Evolutionary conservation across 1,284 basidiomycete genomes (phyloP), one percentile per base, ranked within the genome.

Genomic region (Pseudozyma flocculosa): DNA sequence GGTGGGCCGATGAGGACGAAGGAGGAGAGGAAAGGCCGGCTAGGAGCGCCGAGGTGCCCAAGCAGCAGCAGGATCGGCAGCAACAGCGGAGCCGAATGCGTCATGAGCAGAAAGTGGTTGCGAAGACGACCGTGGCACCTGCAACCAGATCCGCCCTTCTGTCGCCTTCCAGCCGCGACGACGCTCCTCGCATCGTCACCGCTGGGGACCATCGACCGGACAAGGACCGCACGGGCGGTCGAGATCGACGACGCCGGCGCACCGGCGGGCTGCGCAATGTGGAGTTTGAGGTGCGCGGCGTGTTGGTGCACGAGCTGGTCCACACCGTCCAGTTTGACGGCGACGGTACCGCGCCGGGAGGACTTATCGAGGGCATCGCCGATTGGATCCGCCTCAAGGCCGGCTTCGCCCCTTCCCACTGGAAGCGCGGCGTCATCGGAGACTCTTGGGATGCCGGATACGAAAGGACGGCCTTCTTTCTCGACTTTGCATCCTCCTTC

Each of bases 251-350:
- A 37, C 5, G 30, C 19, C 17, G 55, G 58, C 9, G 30, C 29
- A 13, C 1, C 24, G 4, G 29, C 30, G 3, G n/a, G 43, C 1
- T 24, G 17, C 0, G 24, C 38, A 17, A 18, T 29, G 26, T 22
- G 13, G 29, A n/a, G 22, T 37, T 51, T 19, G 61, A 63, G 40
- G 36, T 62, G 9, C 43, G 37, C 7, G 61, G 60, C 5, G 59
- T 71, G 1, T 21, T 70, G 2, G 49, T 53, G 30, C 67, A 70
- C 29, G 68, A 59, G 45, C 39, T 70, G n/a, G 68, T 65, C 1
- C 65, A 70, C 15, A 56, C 34, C 0, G 53, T 71, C 2, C 67
- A 71, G 45, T 54, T 32, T 10, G 48, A 53, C 15, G 54, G 56
- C 14, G 22, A 24, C 0, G 52, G 54, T 2, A 52, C 47, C 2